These are phyloP conservation scores for Kitagawia praeruptora DNA, from an alignment of 129 eudicot genomes.

Conservation along the genomic window DNA sequence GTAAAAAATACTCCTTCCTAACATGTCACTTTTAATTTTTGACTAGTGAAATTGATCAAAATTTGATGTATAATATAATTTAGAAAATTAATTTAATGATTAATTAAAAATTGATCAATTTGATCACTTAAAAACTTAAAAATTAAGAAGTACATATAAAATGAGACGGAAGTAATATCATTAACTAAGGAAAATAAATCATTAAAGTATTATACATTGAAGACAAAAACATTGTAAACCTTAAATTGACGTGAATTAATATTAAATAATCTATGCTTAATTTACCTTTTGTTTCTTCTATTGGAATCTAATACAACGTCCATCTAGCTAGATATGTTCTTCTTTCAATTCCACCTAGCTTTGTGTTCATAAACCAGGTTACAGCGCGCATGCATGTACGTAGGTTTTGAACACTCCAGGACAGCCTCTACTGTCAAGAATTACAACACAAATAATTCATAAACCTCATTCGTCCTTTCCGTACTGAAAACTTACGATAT, in stretches of 20 bases:
- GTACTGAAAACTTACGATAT: background rate
- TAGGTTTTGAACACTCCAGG: background rate
- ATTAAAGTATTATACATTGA: background rate
- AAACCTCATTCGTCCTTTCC: background rate
- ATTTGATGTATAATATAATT: too few relatives aligned
- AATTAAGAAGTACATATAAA: too few relatives aligned
- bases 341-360: background rate
- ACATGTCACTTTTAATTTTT: too few relatives aligned
- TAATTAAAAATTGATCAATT: too few relatives aligned
- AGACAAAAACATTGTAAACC: constrained; percentile 8
- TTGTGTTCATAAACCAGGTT: background rate
- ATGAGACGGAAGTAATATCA: background rate
- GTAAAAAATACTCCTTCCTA: background rate
- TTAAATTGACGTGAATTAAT: background rate
- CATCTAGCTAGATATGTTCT: background rate
- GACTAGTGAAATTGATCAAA: too few relatives aligned
- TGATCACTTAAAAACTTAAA: too few relatives aligned
- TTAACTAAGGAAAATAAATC: background rate
- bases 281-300: background rate
- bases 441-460: background rate
- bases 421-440: background rate
- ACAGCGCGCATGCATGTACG: background rate
- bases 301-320: background rate
- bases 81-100: too few relatives aligned
- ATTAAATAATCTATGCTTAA: background rate